Percentiles rank a stretch among this genome's conserved stretches.
phyloP scores from a whole-genome alignment of 176 grass and related monocot genomes.

The Metroxylon sagu region DNA sequence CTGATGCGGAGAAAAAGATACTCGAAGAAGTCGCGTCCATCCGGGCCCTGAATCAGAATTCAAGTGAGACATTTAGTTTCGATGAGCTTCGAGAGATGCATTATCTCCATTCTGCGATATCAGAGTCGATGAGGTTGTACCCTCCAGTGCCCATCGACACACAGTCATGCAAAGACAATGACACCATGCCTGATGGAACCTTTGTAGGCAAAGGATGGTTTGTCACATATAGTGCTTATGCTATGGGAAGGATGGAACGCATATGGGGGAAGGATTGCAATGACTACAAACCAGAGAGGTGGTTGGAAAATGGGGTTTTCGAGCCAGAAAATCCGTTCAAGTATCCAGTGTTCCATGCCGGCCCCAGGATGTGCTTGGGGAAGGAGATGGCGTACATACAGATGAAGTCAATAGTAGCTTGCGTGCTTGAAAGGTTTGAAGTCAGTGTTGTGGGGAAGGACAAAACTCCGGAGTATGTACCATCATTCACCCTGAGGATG shows the following conservation, averaged over 20 bases:
- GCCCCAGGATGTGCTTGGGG: constrained; percentile 58
- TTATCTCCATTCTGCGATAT: constrained; percentile 49
- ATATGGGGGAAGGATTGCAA: constrained; percentile 49
- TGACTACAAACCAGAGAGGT: constrained; percentile 53
- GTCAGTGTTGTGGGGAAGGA: constrained; percentile 23
- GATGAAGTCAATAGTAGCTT: constrained; percentile 58
- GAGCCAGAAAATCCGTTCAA: constrained; percentile 43
- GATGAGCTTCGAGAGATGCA: constrained; percentile 56
- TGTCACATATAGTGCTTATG: constrained; percentile 38
- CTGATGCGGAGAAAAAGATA: constrained; percentile 38
- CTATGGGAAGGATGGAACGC: constrained; percentile 40
- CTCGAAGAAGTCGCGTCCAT: constrained; percentile 29
- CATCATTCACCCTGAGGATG: constrained; percentile 48
- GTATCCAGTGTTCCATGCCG: constrained; percentile 46
- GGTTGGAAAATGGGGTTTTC: constrained; percentile 46
- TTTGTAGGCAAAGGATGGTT: constrained; percentile 46
- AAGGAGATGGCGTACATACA: constrained; percentile 79
- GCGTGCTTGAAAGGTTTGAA: constrained; percentile 37
- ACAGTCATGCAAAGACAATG: constrained; percentile 33
- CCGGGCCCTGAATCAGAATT: constrained; percentile 2
- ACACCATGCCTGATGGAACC: constrained; percentile 41
- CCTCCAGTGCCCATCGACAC: constrained; percentile 50
- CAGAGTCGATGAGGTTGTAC: constrained; percentile 62
- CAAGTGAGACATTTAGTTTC: constrained; percentile 24
- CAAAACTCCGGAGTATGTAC: constrained; percentile 18